Conservation (phyloP, 1,284 basidiomycete genomes). For the Cystobasidium slooffiae region DNA sequence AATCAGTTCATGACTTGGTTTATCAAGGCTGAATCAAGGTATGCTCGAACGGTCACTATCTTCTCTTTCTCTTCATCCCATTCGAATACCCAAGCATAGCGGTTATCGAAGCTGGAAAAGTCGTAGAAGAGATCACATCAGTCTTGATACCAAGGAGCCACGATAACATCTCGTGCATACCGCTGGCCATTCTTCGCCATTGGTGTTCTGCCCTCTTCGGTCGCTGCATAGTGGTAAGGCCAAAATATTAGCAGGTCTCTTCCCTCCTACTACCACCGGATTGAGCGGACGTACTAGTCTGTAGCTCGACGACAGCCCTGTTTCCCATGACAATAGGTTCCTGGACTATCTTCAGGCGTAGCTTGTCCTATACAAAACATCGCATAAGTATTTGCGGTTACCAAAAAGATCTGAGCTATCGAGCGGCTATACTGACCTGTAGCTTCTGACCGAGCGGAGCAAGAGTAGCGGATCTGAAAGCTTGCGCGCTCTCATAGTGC, state of each 20-base stretch:
- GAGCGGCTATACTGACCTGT: not conserved
- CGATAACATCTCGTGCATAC: not conserved
- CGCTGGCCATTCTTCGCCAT: conserved; percentile 14
- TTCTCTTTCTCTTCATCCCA: conserved; percentile 23
- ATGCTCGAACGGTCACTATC: conserved; percentile 22
- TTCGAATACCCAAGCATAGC: conserved; percentile 29
- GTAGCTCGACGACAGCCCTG: conserved; percentile 18
- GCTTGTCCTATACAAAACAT: not conserved
- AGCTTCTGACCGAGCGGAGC: conserved; percentile 15
- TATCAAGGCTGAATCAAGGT: conserved; percentile 24
- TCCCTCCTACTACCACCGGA: not conserved
- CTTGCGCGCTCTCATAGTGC: conserved; percentile 23
- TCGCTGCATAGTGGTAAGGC: not conserved
- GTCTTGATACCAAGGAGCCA: not conserved
- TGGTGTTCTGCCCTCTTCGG: conserved; percentile 3
- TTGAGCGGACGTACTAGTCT: not conserved
- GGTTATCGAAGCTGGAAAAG: conserved; percentile 18
- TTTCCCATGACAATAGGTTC: conserved; percentile 23
- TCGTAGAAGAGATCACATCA: not conserved
- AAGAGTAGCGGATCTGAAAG: conserved; percentile 14
- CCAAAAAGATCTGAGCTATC: not conserved
- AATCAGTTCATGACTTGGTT: conserved; percentile 16
- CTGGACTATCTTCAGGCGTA: conserved; percentile 11
- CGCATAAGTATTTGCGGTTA: not conserved
- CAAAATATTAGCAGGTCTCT: not conserved